Evolutionary conservation across 73 alveolate species (phyloP), one percentile per base, ranked within the genome.

Genomic region (Tetrahymena elliotti): DNA sequence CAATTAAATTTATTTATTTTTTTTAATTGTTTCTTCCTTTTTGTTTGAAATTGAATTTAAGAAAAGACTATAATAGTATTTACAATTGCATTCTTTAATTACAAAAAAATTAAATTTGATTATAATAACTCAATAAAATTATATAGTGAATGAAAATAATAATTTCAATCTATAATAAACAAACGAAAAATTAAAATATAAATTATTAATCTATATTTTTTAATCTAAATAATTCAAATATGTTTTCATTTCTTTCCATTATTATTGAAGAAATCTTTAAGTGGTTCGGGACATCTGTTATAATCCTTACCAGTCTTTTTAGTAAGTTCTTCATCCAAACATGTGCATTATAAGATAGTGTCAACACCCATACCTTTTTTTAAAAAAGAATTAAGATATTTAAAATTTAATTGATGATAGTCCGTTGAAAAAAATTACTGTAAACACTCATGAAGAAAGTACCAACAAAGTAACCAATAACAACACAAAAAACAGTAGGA

Each of bases 401-500:
- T n/a, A 27, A 68, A 68, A 68, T 24, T 27, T 18, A 0, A 68
- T 22, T 13, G 20, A 47, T 1, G 3, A 4, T 18, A 47, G 13
- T 1, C 1, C 27, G 2, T 8, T 18, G 13, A 3, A 68, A 68
- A 13, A 13, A 8, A 53, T 68, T 68, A 68, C 88, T 95, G 41
- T 94, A 94, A 20, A 94, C 95, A 11, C 93, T 27, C 95, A 94
- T 94, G 35, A 94, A 94, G 35, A 94, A 54, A 24, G 93, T 93
- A 47, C 96, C 96, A 33, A 94, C 36, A 9, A 84, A 88, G 52
- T 94, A 94, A 33, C 95, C 94, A 15, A 94, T 88, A 7, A 94
- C 37, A 39, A 84, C 68, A 92, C 93, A 94, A 33, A 94, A 33
- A 22, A 94, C 41, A 15, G 95, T 88, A 16, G 99, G 99, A 24